Evolutionary conservation across 805 yeast genomes (phyloP), one percentile per base, ranked within the genome.

Genomic region (Wickerhamiella alocasiicola): DNA sequence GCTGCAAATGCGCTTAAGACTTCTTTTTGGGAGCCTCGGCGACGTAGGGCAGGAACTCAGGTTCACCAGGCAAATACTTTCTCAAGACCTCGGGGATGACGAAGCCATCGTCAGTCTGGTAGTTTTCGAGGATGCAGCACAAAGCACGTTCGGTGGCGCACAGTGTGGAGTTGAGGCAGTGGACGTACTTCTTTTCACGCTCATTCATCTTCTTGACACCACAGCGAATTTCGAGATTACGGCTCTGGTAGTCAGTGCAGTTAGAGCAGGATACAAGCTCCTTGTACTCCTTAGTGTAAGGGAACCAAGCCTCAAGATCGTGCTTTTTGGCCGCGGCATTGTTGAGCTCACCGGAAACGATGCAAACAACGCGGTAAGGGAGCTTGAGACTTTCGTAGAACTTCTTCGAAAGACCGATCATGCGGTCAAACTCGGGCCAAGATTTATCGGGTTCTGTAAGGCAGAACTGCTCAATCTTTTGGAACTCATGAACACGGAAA

Each of bases 271-370:
- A 84, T 43, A 91, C 98, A 56, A 91, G 76, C 70, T 91, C 98
- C 68, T 91, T 91, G 71, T 82, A 91, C 67, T 91, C 98, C 63
- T 85, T 74, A 72, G 91, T 98, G 82, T 72, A 91, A 60, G 98
- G 98, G 93, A 91, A 91, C 98, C 98, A 91, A 39, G 98, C 98
- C 71, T 91, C 98, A 60, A 91, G 74, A 69, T 91, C 98, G 69
- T 80, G 91, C 66, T 91, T 91, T 72, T 91, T 91, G 51, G 98
- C 97, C 48, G 98, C 98, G 41, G 98, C 96, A 55, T 91, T 91
- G 73, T 91, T 91, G 62, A 91, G 76, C 70, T 88, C 98, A 55
- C 97, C 98, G 46, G 95, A 84, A 48, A 91, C 98, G 63, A 91
- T 91, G 54, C 94, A 94, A 49, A 91, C 98, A 44, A 91, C 91